phyloP scores from a whole-genome alignment of 495 filamentous ascomycete genomes.

The Talaromyces stipitatus region DNA sequence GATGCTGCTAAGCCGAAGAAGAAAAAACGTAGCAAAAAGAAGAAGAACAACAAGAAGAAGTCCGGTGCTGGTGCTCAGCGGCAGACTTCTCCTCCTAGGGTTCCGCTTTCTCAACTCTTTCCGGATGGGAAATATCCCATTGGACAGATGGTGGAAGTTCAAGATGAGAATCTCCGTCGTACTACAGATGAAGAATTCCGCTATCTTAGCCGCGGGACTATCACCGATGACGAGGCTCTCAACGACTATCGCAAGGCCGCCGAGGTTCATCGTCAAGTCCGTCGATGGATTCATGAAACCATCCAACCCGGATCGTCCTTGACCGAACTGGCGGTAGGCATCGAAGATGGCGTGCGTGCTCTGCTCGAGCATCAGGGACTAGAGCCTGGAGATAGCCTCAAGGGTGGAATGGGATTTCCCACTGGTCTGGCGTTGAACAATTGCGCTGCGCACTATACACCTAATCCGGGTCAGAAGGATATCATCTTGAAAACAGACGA shows the following conservation, averaged over 20 bases:
- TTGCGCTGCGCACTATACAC: constrained; percentile 55
- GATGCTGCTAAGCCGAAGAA: constrained; percentile 27
- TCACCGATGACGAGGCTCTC: constrained; percentile 48
- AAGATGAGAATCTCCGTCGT: constrained; percentile 44
- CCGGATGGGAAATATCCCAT: constrained; percentile 41
- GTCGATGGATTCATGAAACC: constrained; percentile 47
- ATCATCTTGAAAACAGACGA: constrained; percentile 47
- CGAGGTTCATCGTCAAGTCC: constrained; percentile 54
- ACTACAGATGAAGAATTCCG: constrained; percentile 54
- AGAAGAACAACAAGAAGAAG: constrained; percentile 39
- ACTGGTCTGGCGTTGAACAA: constrained; percentile 54
- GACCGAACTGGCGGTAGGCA: constrained; percentile 52
- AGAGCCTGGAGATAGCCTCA: constrained; percentile 49
- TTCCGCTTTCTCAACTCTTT: constrained; percentile 45
- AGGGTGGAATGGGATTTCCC: constrained; percentile 56
- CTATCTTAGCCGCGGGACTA: constrained; percentile 35
- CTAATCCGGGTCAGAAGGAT: constrained; percentile 54
- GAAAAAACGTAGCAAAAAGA: constrained; percentile 50
- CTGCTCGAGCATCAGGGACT: constrained; percentile 50
- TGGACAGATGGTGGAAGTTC: constrained; percentile 38
- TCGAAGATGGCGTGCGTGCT: constrained; percentile 53
- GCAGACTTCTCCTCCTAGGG: constrained; percentile 49
- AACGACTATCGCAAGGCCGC: constrained; percentile 54
- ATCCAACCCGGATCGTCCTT: constrained; percentile 50
- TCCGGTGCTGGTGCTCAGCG: constrained; percentile 16